A percentile compares a stretch with the other conserved stretches of the same genome.
These are phyloP conservation scores for Juncus inflexus DNA, from an alignment of 176 grass and related monocot genomes.

Conservation along the genomic window DNA sequence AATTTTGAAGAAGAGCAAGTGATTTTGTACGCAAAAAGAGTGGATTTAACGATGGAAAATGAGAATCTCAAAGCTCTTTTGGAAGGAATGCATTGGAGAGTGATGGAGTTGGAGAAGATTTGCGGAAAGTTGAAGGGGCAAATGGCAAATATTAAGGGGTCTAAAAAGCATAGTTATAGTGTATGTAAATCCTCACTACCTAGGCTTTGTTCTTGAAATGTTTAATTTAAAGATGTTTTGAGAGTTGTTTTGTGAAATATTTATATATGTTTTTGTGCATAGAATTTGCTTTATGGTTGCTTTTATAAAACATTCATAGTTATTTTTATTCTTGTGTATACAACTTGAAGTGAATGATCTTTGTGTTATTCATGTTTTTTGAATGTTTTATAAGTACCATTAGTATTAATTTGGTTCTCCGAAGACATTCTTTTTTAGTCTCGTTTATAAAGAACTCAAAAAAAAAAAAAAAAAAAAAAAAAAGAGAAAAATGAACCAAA, in stretches of 20 bases:
- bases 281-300: conserved; percentile 15
- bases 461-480: too few species aligned
- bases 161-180: conserved; percentile 10
- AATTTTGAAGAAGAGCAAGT: conserved; percentile 42
- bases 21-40: conserved; percentile 67
- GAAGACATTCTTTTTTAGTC: too few species aligned
- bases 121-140: conserved; percentile 79
- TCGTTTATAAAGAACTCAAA: too few species aligned
- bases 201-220: conserved; percentile 83
- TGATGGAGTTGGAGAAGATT: conserved; percentile 83
- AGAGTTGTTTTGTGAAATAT: conserved; percentile 14
- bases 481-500: too few species aligned
- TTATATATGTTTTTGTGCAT: conserved; percentile 28
- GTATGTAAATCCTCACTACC: conserved; percentile 63
- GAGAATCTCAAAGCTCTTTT: conserved; percentile 79
- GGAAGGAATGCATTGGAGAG: conserved; percentile 81
- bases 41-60: conserved; percentile 63
- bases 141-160: conserved; percentile 77
- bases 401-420: too few species aligned
- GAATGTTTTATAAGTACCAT: too few species aligned
- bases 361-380: too few species aligned
- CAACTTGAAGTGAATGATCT: background rate
- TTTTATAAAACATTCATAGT: background rate
- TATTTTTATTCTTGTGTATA: conserved; percentile 24
- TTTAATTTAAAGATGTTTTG: background rate